Evolutionary conservation across 2,329 filamentous ascomycete species (phyloP).

Genomic region (Trichoderma afroharzianum): DNA sequence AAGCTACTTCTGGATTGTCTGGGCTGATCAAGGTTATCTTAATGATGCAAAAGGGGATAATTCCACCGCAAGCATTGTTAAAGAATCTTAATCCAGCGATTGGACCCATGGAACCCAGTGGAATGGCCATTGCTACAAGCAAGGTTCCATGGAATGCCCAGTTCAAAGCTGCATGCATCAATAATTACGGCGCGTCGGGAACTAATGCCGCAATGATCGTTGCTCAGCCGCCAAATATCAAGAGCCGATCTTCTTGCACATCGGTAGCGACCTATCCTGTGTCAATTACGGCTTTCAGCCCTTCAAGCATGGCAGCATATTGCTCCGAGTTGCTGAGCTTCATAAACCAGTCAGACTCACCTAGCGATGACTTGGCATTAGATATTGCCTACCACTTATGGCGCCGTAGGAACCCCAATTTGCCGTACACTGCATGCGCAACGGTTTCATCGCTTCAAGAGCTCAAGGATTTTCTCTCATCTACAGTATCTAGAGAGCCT

Average conservation of each 20-base stretch:
- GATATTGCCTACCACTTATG: background rate
- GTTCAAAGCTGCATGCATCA: background rate
- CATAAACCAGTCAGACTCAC: background rate
- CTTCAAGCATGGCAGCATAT: background rate
- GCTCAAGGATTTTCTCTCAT: background rate
- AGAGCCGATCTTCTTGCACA: background rate
- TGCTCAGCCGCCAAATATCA: background rate
- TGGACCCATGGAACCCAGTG: background rate
- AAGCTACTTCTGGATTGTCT: background rate
- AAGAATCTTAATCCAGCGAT: background rate
- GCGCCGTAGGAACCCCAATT: background rate
- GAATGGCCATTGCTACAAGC: background rate
- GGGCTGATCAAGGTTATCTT: background rate
- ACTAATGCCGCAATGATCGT: background rate
- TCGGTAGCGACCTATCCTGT: background rate
- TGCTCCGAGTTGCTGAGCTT: background rate
- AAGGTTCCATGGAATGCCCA: background rate
- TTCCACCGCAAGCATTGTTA: background rate
- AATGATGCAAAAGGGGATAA: background rate
- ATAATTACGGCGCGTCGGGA: background rate
- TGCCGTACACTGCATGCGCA: background rate
- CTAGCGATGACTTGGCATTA: background rate
- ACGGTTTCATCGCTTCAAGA: background rate
- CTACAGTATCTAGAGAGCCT: background rate
- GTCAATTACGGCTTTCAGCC: background rate